phyloP scores from a whole-genome alignment of 2,329 filamentous ascomycete genomes.

The Trichoderma arundinaceum region DNA sequence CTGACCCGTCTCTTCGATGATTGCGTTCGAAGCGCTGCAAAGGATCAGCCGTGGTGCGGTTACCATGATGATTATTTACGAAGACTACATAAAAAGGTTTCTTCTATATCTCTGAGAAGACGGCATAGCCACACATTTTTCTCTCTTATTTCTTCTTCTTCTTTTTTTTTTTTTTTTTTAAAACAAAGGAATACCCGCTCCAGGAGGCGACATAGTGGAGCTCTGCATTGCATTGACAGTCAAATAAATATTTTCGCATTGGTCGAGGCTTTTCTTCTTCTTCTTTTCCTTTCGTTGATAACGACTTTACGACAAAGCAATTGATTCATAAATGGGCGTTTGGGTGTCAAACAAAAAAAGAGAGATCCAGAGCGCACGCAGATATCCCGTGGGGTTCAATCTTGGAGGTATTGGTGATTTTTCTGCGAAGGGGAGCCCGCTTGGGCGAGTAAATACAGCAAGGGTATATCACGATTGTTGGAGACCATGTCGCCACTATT shows the following conservation, averaged over 20 bases:
- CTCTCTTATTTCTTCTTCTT: too few relatives aligned
- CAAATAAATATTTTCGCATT: slow-evolving; percentile 29
- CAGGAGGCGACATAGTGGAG: slow-evolving; percentile 27
- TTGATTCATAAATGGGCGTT: slow-evolving; percentile 21
- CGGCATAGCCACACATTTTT: slow-evolving; percentile 14
- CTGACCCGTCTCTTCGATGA: not conserved
- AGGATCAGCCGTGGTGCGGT: slow-evolving; percentile 4
- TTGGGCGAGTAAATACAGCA: not conserved
- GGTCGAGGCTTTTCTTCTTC: slow-evolving; percentile 9
- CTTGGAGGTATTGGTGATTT: not conserved
- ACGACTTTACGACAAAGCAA: slow-evolving; percentile 19
- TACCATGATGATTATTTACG: slow-evolving; percentile 9
- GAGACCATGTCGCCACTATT: slow-evolving; percentile 2
- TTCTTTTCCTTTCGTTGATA: slow-evolving; percentile 8
- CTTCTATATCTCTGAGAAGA: slow-evolving; percentile 2
- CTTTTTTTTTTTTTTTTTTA: slow-evolving; percentile 6
- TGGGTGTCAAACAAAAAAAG: not conserved
- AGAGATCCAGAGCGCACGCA: not conserved
- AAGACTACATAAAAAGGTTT: not conserved
- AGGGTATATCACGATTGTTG: not conserved
- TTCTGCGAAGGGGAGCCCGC: not conserved
- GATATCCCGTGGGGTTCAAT: not conserved
- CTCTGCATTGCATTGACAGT: slow-evolving; percentile 25
- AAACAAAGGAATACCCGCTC: slow-evolving; percentile 29
- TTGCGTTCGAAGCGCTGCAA: slow-evolving; percentile 2